Base-by-base conservation (phyloP, 176 grass and related monocot genomes). In the Leersia perrieri region DNA sequence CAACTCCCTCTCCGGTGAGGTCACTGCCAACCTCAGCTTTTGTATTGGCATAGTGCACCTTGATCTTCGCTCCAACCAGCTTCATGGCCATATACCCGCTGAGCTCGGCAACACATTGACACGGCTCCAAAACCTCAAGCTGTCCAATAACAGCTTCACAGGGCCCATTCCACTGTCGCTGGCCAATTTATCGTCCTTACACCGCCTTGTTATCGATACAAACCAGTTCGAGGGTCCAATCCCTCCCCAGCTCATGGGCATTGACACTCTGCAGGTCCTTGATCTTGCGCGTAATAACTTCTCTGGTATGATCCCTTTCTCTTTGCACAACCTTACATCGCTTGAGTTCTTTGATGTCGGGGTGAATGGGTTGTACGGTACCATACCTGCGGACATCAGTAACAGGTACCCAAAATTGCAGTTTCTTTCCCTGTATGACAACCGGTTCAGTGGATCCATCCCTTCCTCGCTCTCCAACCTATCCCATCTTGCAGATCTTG, bases 401-500 rank as follows among this genome's bases (percentile, higher is more conserved):
- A 33, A 13, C 27, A 65, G 32, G 75, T 45, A 65, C 28, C 58
- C 39, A 2, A 5, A 1, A 4, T 4, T 82, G 1, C 5, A 76
- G 25, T 0, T 0, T 3, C 11, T 83, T 26, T 4, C 2, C 33
- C 23, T 58, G 2, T 6, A 2, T 16, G 3, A 0, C 3, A 83
- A 83, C 49, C 44, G 41, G 0, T 76, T 83, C 44, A 84, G 4
- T 0, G 49, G 82, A 1, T 0, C 8, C 7, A 44, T 75, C 62
- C 81, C 82, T 33, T 23, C 47, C 11, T 84, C 82, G 60, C 9
- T 70, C 7, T 80, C 47, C n/a, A 80, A 80, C 7, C n/a, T 80
- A 1, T 58, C 78, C 13, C 0, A 15, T 5, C 66, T 80, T 5
- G 26, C 4, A 8, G 2, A 0, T 11, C 25, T 83, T 23, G 0